A percentile compares a stretch with the other conserved stretches of the same genome.
Conservation (phyloP, 192 early-diverging fungal species). For the Coemansia sp. region DNA sequence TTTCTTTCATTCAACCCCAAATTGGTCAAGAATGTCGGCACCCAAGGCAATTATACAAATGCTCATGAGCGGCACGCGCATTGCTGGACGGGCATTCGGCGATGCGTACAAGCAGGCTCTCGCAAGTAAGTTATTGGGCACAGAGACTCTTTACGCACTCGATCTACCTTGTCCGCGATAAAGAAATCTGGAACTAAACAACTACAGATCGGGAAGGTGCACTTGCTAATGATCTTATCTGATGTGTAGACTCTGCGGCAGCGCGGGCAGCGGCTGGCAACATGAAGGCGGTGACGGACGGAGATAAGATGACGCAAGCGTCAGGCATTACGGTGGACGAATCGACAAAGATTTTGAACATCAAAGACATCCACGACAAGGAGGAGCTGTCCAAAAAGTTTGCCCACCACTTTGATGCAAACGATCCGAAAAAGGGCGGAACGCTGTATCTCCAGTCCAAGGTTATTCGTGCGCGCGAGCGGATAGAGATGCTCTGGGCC, state of each 20-base stretch:
- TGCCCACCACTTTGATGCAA: constrained; percentile 81
- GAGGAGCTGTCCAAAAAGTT: constrained; percentile 74
- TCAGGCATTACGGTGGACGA: constrained; percentile 89
- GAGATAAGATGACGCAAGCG: constrained; percentile 70
- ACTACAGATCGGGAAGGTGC: neutral
- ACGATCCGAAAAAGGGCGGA: constrained; percentile 83
- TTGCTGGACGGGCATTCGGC: constrained; percentile 87
- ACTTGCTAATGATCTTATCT: neutral
- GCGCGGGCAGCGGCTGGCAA: constrained; percentile 69
- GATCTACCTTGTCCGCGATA: no score
- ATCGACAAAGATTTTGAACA: constrained; percentile 85
- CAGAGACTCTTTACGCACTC: neutral
- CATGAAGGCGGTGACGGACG: constrained; percentile 53
- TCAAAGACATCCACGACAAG: constrained; percentile 61
- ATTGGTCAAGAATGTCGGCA: constrained; percentile 54
- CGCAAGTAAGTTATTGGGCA: constrained; percentile 28
- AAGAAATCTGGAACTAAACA: neutral
- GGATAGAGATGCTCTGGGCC: constrained; percentile 86
- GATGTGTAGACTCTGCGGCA: constrained; percentile 61
- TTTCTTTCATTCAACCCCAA: neutral
- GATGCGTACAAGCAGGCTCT: constrained; percentile 91
- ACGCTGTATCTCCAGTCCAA: constrained; percentile 95
- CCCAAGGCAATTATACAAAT: constrained; percentile 74
- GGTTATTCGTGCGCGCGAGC: constrained; percentile 88
- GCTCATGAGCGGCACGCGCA: constrained; percentile 72